Base-by-base conservation (phyloP, 345 rosid genomes). In the Noccaea caerulescens region DNA sequence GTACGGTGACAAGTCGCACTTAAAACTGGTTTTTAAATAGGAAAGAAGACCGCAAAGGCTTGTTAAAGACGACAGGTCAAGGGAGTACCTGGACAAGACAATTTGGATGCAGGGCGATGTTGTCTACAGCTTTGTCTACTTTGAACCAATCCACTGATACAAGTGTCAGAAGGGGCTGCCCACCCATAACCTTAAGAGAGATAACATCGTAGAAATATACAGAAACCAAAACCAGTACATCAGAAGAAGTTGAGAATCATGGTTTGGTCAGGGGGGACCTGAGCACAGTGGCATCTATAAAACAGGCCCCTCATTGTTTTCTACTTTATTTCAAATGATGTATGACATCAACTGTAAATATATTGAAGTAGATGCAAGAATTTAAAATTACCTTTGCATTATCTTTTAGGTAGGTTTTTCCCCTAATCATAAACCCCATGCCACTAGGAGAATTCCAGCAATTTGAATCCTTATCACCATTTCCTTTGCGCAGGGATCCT, bases 401-500 rank as follows among this genome's bases (percentile, higher is more conserved):
- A 74, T 94, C 97, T 76, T 85, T 89, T 53, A 94, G 79, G 77
- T 94, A 94, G 62, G 90, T 86, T 82, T 86, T 88, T 77, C 99
- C 99, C 82, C 99, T 80, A 63, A 94, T 85, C 96, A 84, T 86
- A 84, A 94, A 94, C 14, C 97, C 96, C 72, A 54, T 79, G 50
- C 96, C 97, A 80, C 82, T 83, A 10, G 99, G 95, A 81, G 90
- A 87, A 52, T 76, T 75, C 99, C 99, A 94, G 87, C 97, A 94
- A 78, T 84, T 81, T 74, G 91, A 75, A 79, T 86, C 97, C 61
- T 77, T 79, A 57, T 84, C 87, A 57, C 82, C 83, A 80, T 71
- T 83, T 58, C 82, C 93, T 60, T 81, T 82, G 53, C 54, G 84
- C 73, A 91, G 72, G 80, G 90, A 80, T 68, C 91, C 84, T 32